Evolutionary conservation across 2,329 filamentous ascomycete species (phyloP), one percentile per base, ranked within the genome.

Genomic region (Ophiocordyceps camponoti-rufipedis): DNA sequence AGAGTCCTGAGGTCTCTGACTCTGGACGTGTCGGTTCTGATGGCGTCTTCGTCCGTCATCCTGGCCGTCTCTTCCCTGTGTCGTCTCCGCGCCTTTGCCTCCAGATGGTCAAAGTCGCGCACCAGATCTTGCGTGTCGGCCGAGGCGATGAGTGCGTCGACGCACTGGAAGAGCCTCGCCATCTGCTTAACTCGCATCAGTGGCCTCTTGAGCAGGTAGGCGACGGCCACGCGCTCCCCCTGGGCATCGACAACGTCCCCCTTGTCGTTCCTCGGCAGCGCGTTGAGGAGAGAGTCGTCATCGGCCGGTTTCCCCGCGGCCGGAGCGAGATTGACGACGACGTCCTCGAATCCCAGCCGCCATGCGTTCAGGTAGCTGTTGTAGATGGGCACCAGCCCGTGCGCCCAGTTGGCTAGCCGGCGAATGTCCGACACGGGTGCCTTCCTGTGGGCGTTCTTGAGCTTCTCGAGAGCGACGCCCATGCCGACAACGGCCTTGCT

Each of bases 401-500:
- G 76, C 2, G 88, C 82, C 91, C 91, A 98, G 39, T 71, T 72
- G 10, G 93, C 68, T 45, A 98, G 71, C 13, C 75, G 72, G 47
- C 82, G 74, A 2, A 82, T 66, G 51, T 91, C 79, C 19, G 79
- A 71, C 44, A 83, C 68, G 0, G 89, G 87, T 14, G 93, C 83
- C 45, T 81, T 79, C 55, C 77, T 82, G 64, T 98, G 91, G 35
- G 85, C 67, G 23, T 74, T 77, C 60, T 82, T 87, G 43, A 98
- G 66, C 54, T 85, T 81, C 61, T 96, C 88, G 5, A 98, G 70
- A 4, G 82, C 80, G 46, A 95, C 74, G 8, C 91, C 91, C 88
- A 98, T 96, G 54, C 86, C 80, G 41, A 96, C 79, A 45, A 98
- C 93, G 1, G 89, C 84, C 60, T 86, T 85, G 13, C 85, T 87